Evolutionary conservation across 2,329 filamentous ascomycete species (phyloP), one percentile per base, ranked within the genome.

Genomic region (Trichothecium sympodiale): DNA sequence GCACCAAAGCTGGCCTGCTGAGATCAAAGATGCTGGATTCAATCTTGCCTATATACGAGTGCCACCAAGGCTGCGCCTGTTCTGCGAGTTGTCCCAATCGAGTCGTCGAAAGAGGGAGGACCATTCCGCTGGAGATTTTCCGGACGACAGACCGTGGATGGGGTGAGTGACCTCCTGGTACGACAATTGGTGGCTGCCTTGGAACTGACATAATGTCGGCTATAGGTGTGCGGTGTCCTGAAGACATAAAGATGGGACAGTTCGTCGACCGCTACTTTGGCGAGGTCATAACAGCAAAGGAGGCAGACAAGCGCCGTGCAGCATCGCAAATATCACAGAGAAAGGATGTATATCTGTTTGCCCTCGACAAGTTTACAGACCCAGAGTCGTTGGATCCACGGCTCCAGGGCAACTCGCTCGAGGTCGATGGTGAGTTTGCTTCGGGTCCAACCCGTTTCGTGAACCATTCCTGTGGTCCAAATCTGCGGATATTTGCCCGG

Each of bases 211-310:
- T 12, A 16, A 34, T 20, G 13, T 17, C 14, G 31, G 26, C 4
- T 3, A 14, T 36, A 77, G 74, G 79, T 23, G 71, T 93, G 0
- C 69, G 75, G 7, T 79, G 77, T 40, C 69, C 69, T 4, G 64
- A 78, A 3, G 63, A 75, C 15, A 71, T 93, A 3, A 69, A 71
- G 37, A 66, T 69, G 43, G 85, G 85, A 3, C 81, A 88, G 44
- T 91, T 87, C 47, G 74, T 93, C 29, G 85, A 89, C 51, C 73
- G 71, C 7, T 93, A 91, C 49, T 67, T 87, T 7, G 84, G 85
- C 10, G 77, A 83, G 52, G 64, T 82, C 38, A 77, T 83, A 46
- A 78, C 75, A 2, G 62, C 67, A 0, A 46, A 55, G 3, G 77
- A 88, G 56, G 82, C 84, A 0, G 68, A 77, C 13, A 61, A 64